Evolutionary conservation across 805 yeast genomes (phyloP), one percentile per base, ranked within the genome.

Genomic region (Yarrowia sp.): DNA sequence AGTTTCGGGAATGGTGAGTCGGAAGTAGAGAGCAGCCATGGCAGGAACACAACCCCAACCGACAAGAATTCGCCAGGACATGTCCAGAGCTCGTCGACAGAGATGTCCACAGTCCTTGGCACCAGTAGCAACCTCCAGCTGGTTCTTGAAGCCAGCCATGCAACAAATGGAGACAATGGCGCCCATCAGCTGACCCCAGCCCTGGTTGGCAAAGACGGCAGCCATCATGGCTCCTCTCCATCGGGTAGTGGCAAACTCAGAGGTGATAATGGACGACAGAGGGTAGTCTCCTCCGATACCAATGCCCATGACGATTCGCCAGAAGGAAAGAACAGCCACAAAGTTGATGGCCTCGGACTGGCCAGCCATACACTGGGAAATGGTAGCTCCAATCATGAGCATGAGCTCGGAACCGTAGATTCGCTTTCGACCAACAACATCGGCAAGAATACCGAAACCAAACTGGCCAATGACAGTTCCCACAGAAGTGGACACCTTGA

Each of bases 151-250:
- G 71, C 85, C 96, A 65, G 87, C 88, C 70, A 90, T 88, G 73
- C 85, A 81, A 66, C 89, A 73, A 67, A 91, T 78, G 66, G 96
- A 90, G 70, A 91, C 89, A 69, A 91, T 80, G 84, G 96, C 96
- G 67, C 91, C 96, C 17, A 86, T 73, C 67, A 92, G 83, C 81
- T 92, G 97, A 77, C 98, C 98, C 86, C 95, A 85, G 79, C 97
- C 98, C 80, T 92, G 98, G 81, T 91, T 92, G 65, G 97, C 93
- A 77, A 92, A 92, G 65, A 91, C 97, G 26, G 97, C 96, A 74
- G 90, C 92, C 96, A 91, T 91, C 71, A 90, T 90, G 69, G 97
- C 96, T 83, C 97, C 97, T 86, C 97, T 89, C 96, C 96, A 91
- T 78, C 89, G 90, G 70, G 97, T 90, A 66, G 97, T 90, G 26